A percentile compares a stretch with the other conserved stretches of the same genome.
Evolutionary conservation across 2,329 filamentous ascomycete genomes (phyloP).

Genomic region (Apiospora marii): DNA sequence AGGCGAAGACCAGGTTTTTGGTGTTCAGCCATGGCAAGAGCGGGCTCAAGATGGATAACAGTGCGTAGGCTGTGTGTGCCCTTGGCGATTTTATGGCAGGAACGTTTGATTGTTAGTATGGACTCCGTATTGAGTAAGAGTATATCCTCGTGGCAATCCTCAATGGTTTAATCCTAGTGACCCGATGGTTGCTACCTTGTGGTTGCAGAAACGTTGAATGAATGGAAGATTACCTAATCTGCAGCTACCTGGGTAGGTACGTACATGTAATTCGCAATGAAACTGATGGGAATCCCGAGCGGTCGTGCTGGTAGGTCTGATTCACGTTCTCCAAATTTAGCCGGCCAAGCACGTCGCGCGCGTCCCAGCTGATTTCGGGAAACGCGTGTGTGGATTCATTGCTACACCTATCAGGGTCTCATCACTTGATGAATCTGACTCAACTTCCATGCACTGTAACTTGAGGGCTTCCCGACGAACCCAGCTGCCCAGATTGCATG

Average conservation of each 20-base stretch:
- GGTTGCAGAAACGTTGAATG: not conserved
- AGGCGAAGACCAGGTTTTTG: not conserved
- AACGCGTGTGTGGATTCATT: conserved; percentile 8
- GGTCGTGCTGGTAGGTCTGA: not conserved
- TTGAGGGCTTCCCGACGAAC: not conserved
- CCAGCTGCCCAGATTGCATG: not conserved
- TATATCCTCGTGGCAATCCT: not conserved
- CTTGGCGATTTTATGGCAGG: not conserved
- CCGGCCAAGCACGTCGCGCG: conserved; percentile 13
- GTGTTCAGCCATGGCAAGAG: not conserved
- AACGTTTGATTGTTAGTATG: not conserved
- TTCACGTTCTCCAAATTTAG: conserved; percentile 18
- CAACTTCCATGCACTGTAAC: conserved; percentile 3
- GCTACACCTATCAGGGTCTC: not conserved
- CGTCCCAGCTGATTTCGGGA: not conserved
- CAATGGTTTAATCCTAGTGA: not conserved
- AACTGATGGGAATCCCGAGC: no score
- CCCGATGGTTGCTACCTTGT: not conserved
- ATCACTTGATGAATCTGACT: conserved; percentile 18
- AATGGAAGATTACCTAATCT: conserved; percentile 6
- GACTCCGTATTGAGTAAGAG: not conserved
- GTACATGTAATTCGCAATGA: not conserved
- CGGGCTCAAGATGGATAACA: not conserved
- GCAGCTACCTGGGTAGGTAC: not conserved
- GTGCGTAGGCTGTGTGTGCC: not conserved